Evolutionary conservation across 1,284 basidiomycete genomes (phyloP).

Genomic region (Papiliotrema terrestris): DNA sequence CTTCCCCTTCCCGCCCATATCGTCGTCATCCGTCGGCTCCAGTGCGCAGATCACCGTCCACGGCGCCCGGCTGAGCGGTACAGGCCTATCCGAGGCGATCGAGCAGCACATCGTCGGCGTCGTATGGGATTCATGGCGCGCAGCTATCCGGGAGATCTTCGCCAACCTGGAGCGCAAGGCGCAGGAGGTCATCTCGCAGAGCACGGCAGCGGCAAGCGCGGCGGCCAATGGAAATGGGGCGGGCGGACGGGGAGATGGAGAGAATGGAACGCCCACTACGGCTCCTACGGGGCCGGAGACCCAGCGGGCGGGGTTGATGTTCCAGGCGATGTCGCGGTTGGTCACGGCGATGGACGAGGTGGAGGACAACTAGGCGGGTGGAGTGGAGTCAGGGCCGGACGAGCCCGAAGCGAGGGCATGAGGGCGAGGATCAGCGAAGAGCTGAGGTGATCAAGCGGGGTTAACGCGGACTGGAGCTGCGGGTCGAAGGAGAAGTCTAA

Average conservation of each 20-base stretch:
- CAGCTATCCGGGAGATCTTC: slow-evolving; percentile 45
- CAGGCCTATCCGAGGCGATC: slow-evolving; percentile 46
- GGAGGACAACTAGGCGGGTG: slow-evolving; percentile 27
- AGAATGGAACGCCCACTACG: not conserved
- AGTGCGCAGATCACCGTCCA: slow-evolving; percentile 44
- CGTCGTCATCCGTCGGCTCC: slow-evolving; percentile 32
- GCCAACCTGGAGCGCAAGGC: slow-evolving; percentile 42
- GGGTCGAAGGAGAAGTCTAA: too few species aligned
- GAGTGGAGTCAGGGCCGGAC: too few species aligned
- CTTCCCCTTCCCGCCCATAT: slow-evolving; percentile 39
- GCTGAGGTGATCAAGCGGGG: too few species aligned
- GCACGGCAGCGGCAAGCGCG: slow-evolving; percentile 12
- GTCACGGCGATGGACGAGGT: slow-evolving; percentile 49
- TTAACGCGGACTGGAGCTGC: too few species aligned
- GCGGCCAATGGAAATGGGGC: not conserved
- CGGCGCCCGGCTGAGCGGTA: slow-evolving; percentile 42
- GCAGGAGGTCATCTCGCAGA: slow-evolving; percentile 41
- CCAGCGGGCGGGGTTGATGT: slow-evolving; percentile 46
- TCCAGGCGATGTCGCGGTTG: slow-evolving; percentile 45
- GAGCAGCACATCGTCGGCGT: slow-evolving; percentile 49
- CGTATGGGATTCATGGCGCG: slow-evolving; percentile 48
- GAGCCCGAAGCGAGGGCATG: too few species aligned
- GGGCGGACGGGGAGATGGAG: not conserved
- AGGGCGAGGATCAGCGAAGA: too few species aligned
- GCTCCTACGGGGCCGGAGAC: slow-evolving; percentile 30